Evolutionary conservation across 192 early-diverging fungal genomes (phyloP).

Genomic region (Coemansia sp.): DNA sequence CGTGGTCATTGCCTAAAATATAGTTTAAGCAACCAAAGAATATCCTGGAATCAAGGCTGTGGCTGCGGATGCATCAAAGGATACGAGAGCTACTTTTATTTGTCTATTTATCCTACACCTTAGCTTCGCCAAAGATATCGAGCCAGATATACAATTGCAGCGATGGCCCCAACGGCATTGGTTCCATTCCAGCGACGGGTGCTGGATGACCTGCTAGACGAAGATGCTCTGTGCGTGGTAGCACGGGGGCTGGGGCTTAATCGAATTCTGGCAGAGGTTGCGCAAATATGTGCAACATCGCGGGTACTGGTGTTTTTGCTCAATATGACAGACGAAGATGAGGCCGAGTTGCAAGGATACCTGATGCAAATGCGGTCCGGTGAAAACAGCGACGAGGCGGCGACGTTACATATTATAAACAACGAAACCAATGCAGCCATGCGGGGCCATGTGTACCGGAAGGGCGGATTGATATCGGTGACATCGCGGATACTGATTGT

Average conservation of each 20-base stretch:
- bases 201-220: slow-evolving; percentile 63
- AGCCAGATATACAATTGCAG: neutral
- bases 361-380: slow-evolving; percentile 52
- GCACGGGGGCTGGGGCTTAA: slow-evolving; percentile 77
- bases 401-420: slow-evolving; percentile 10
- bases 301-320: slow-evolving; percentile 77
- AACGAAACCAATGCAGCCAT: slow-evolving; percentile 36
- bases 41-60: neutral
- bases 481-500: slow-evolving; percentile 88
- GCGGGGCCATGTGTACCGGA: slow-evolving; percentile 64
- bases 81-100: neutral
- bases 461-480: slow-evolving; percentile 80
- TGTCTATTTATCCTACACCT: neutral
- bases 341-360: slow-evolving; percentile 54
- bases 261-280: slow-evolving; percentile 67
- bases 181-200: slow-evolving; percentile 69
- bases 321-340: slow-evolving; percentile 65
- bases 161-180: slow-evolving; percentile 11
- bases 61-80: neutral
- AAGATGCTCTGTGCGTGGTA: slow-evolving; percentile 79
- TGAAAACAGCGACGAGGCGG: slow-evolving; percentile 28
- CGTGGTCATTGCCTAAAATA: neutral
- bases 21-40: neutral
- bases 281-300: slow-evolving; percentile 66
- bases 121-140: neutral